Evolutionary conservation across 495 filamentous ascomycete species (phyloP), one percentile per base, ranked within the genome.

Genomic region (Xylaria cubensis): DNA sequence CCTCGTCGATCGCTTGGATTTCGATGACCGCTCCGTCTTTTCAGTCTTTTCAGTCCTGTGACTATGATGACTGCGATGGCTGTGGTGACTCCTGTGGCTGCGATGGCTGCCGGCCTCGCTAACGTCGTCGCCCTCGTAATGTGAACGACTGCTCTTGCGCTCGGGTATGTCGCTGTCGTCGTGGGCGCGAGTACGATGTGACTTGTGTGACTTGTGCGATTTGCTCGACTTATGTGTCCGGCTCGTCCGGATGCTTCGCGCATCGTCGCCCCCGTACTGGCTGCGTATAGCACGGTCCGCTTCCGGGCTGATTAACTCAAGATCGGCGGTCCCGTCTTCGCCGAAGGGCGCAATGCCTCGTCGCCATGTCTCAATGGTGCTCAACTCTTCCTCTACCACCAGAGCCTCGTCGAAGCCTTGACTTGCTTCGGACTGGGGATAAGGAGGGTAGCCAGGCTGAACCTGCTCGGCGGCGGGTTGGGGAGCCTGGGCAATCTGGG

Each of bases 301-400:
- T 34, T 87, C 87, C 5, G 92, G 92, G 26, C 92, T 96, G 80
- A 97, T 93, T 73, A 95, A 92, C 77, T 97, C 94, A 8, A 93
- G 88, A 63, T 97, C 94, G 4, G 94, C 94, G 29, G 88, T 91
- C 2, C 91, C 93, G 53, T 92, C 91, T 15, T 91, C 92, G 26
- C 75, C 80, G 19, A 77, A 81, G 1, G 82, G 74, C 61, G 72
- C 63, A 64, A 97, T 94, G 8, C 94, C 94, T n/a, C 94, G 86
- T 24, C 94, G 86, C 94, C 94, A 97, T 26, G 81, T 85, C 76
- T 97, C 93, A 42, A 97, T 94, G 9, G 82, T 81, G 76, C 87
- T 90, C 56, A 94, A 78, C 71, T 87, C 84, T 70, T 85, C 80
- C 58, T 82, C 78, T 41, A 88, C 56, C 12, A 88, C 83, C 12